Evolutionary conservation across 257 asterid species (phyloP).

Genomic region (Nicotiana obtusifolia): DNA sequence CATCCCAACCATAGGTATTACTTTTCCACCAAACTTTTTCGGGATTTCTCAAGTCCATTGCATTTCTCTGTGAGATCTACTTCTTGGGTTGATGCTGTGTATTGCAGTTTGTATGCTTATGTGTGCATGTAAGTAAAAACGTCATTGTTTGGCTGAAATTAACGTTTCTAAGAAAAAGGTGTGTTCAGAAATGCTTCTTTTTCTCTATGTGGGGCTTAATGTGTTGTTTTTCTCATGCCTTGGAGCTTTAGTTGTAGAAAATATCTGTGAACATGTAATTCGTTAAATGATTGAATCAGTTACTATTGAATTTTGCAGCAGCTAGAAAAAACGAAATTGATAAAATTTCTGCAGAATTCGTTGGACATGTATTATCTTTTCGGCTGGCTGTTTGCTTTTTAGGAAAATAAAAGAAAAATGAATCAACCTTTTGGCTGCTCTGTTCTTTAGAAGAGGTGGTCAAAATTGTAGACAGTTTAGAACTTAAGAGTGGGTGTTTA

Average conservation of each 20-base stretch:
- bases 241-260: neutral
- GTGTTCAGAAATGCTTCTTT: neutral
- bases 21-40: neutral
- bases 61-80: neutral
- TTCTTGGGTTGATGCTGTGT: neutral
- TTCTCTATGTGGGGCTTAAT: neutral
- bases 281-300: neutral
- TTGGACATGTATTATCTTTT: neutral
- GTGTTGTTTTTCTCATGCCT: neutral
- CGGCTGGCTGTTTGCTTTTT: neutral
- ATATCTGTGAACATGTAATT: neutral
- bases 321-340: neutral
- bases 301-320: neutral
- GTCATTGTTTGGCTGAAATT: neutral
- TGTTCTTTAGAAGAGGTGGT: neutral
- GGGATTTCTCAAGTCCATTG: neutral
- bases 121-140: neutral
- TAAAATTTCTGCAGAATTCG: neutral
- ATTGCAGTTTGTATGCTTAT: neutral
- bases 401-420: neutral
- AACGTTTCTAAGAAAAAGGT: neutral
- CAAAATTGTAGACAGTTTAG: neutral
- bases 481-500: neutral
- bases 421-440: neutral
- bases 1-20: neutral